A percentile compares a stretch with the other conserved stretches of the same genome.
These are phyloP conservation scores for Alternaria tenuissima DNA, from an alignment of 2,329 filamentous ascomycete genomes.

Conservation along the genomic window DNA sequence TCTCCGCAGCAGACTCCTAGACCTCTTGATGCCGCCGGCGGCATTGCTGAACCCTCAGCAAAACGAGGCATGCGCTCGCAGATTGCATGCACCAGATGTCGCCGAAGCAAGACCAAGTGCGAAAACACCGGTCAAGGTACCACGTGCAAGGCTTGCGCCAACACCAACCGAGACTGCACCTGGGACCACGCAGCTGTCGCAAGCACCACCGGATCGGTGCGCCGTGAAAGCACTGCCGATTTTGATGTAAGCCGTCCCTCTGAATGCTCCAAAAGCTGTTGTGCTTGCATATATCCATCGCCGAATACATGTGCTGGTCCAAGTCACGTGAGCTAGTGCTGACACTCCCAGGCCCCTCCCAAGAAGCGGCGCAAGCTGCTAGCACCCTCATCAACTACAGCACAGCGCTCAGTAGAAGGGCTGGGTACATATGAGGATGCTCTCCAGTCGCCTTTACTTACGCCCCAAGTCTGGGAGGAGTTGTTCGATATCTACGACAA, in stretches of 20 bases:
- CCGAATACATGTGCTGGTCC: background rate
- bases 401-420: slow-evolving; percentile 54
- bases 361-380: slow-evolving; percentile 51
- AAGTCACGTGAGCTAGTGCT: slow-evolving; percentile 3
- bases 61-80: slow-evolving; percentile 71
- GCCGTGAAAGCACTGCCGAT: slow-evolving; percentile 48
- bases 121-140: slow-evolving; percentile 77
- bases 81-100: slow-evolving; percentile 79
- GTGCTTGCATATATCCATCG: background rate
- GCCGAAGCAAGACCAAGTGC: slow-evolving; percentile 86
- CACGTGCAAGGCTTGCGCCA: slow-evolving; percentile 77
- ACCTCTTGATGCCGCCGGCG: slow-evolving; percentile 31
- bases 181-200: slow-evolving; percentile 66
- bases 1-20: slow-evolving; percentile 40
- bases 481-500: slow-evolving; percentile 74
- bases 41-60: slow-evolving; percentile 28
- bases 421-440: slow-evolving; percentile 61
- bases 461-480: slow-evolving; percentile 71
- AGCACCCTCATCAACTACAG: slow-evolving; percentile 36
- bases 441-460: slow-evolving; percentile 68
- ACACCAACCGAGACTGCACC: slow-evolving; percentile 74
- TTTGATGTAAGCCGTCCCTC: slow-evolving; percentile 31
- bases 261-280: background rate
- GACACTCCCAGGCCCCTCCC: slow-evolving; percentile 18
- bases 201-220: slow-evolving; percentile 45